Percentiles rank a stretch among this genome's conserved stretches.
Conservation (phyloP, 257 asterid genomes). For the Solanum pinnatisectum region DNA sequence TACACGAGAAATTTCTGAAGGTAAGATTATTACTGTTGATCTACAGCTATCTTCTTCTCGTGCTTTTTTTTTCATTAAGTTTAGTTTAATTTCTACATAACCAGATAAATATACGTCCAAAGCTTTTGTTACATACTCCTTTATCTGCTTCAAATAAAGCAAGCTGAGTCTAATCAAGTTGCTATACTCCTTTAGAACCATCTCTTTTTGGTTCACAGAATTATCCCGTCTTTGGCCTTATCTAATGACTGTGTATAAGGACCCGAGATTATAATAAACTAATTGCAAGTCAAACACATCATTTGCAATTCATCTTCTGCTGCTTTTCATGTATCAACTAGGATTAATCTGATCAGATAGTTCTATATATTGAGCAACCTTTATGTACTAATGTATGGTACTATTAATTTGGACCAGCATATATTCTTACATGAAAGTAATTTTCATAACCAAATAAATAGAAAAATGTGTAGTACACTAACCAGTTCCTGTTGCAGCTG, state of each 20-base stretch:
- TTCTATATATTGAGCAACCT: neutral
- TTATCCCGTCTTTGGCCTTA: neutral
- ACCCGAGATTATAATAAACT: neutral
- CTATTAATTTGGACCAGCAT: neutral
- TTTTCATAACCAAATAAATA: neutral
- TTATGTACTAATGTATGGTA: neutral
- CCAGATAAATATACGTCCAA: neutral
- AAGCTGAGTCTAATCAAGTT: neutral
- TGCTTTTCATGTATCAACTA: neutral
- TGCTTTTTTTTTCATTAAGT: neutral
- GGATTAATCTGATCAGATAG: neutral
- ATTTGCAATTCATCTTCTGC: neutral
- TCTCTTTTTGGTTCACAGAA: neutral
- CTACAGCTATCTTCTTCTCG: neutral
- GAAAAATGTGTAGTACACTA: conserved; percentile 1
- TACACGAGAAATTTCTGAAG: neutral
- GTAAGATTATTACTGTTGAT: neutral
- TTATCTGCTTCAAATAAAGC: neutral
- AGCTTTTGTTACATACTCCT: neutral
- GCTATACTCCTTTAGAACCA: neutral
- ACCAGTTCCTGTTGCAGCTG: conserved; percentile 45
- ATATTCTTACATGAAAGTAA: neutral
- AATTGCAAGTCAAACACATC: neutral
- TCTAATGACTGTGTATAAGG: neutral
- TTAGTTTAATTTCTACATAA: neutral